Conservation (phyloP, 345 rosid genomes). For the Syzygium aromaticum region DNA sequence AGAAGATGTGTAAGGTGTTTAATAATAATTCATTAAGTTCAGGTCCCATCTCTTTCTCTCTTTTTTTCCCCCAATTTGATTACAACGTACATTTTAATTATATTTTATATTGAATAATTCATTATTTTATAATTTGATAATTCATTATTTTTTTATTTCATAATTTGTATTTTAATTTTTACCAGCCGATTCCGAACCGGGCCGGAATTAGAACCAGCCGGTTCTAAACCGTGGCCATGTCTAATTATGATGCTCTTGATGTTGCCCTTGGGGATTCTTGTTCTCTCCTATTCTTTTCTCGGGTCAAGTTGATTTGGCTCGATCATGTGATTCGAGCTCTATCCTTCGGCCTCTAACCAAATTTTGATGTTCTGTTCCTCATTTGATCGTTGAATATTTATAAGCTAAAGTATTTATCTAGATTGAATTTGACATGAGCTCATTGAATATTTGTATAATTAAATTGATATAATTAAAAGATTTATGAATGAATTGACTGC, state of each 20-base stretch:
- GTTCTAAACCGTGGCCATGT: too few relatives aligned
- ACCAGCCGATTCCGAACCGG: too few relatives aligned
- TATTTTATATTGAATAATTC: too few relatives aligned
- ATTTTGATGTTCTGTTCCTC: not conserved
- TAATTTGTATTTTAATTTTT: too few relatives aligned
- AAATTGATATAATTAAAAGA: not conserved
- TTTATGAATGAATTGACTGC: fast-evolving
- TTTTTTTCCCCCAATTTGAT: too few relatives aligned
- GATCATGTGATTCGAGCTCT: not conserved
- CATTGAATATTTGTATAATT: not conserved
- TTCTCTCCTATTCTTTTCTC: not conserved
- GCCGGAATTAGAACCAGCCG: too few relatives aligned
- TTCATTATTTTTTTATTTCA: too few relatives aligned
- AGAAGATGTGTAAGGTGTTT: too few relatives aligned
- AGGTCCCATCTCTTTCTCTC: too few relatives aligned
- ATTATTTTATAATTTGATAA: too few relatives aligned
- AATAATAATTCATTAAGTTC: too few relatives aligned
- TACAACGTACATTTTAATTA: too few relatives aligned
- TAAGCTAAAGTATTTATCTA: not conserved
- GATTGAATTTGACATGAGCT: not conserved
- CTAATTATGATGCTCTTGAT: not conserved
- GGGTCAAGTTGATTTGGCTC: not conserved
- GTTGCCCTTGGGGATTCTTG: not conserved
- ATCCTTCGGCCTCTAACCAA: not conserved
- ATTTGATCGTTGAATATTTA: not conserved